Evolutionary conservation across 768 basidiomycete genomes (phyloP), one percentile per base, ranked within the genome.

Genomic region (Auricularia sp.): DNA sequence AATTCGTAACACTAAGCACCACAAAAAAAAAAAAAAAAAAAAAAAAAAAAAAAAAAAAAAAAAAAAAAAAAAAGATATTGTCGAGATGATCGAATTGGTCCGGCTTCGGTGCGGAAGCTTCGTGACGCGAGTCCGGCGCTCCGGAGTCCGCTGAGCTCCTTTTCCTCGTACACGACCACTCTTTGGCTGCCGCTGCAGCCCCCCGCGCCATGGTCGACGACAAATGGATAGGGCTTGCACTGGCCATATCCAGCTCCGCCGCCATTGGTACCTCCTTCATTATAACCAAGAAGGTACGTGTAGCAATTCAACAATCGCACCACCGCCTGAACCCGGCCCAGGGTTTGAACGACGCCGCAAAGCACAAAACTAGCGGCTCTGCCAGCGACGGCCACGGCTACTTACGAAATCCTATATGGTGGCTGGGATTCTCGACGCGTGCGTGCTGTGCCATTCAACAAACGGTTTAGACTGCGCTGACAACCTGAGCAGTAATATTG

Each of bases 231-330:
- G 97, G 97, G 36, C 83, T 99, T 62, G 83, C 85, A 33, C 84
- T 99, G 64, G 95, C 97, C 62, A 77, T 98, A 61, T 86, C 87
- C 21, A 85, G 92, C 69, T 90, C 91, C 12, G 72, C 91, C 33
- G 87, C 90, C 65, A 98, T 98, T 69, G 96, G 97, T 61, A 91
- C 89, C 44, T 96, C 93, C 75, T 97, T 94, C 74, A 97, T 99
- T 72, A 96, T 99, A 73, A 99, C 96, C 18, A 99, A 99, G 84
- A 98, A 97, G 88, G 96, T 90, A 61, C 68, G 77, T 65, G 62
- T 63, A 58, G 61, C 62, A 69, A 65, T n/a, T 4, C 16, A 42
- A 7, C 39, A 42, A 7, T 29, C 10, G 64, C 61, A 8, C 59
- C 65, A 62, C 29, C 53, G 62, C 63, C 33, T 11, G 21, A 66